These are phyloP conservation scores for Lippia alba DNA, from an alignment of 305 asterid species.

Conservation along the genomic window DNA sequence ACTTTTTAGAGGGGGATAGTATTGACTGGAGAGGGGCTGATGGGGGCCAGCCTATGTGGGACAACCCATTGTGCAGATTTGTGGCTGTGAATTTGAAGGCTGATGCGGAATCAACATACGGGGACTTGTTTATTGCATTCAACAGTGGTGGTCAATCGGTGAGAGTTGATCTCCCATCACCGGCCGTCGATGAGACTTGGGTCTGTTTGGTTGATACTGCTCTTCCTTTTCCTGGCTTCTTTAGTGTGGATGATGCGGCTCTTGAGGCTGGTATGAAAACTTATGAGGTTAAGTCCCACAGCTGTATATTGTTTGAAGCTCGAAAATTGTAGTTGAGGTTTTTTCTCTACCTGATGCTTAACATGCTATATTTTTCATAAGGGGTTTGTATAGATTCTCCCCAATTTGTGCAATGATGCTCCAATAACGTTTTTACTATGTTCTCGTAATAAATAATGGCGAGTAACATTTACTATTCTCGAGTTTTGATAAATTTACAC, in stretches of 20 bases:
- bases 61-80: slow-evolving; percentile 63
- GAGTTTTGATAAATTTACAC: no score
- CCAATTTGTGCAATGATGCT: slow-evolving; percentile 18
- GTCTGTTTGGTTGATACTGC: slow-evolving; percentile 75
- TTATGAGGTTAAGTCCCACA: slow-evolving; percentile 74
- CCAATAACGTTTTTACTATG: not conserved
- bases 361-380: slow-evolving; percentile 2
- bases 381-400: slow-evolving; percentile 12
- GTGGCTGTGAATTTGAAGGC: slow-evolving; percentile 76
- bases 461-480: no score
- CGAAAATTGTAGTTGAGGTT: slow-evolving; percentile 38
- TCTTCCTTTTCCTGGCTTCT: slow-evolving; percentile 76
- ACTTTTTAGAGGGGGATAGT: slow-evolving; percentile 63
- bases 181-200: slow-evolving; percentile 56
- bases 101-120: slow-evolving; percentile 25
- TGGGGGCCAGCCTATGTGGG: slow-evolving; percentile 71
- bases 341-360: not conserved
- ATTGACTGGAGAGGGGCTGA: slow-evolving; percentile 74
- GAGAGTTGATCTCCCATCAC: slow-evolving; percentile 61
- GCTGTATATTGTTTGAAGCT: slow-evolving; percentile 82
- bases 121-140: slow-evolving; percentile 73
- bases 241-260: slow-evolving; percentile 54
- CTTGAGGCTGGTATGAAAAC: slow-evolving; percentile 45
- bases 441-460: no score
- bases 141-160: slow-evolving; percentile 58